phyloP scores from a whole-genome alignment of 2,329 filamentous ascomycete genomes.

The Ceratocystis eucalypticola region DNA sequence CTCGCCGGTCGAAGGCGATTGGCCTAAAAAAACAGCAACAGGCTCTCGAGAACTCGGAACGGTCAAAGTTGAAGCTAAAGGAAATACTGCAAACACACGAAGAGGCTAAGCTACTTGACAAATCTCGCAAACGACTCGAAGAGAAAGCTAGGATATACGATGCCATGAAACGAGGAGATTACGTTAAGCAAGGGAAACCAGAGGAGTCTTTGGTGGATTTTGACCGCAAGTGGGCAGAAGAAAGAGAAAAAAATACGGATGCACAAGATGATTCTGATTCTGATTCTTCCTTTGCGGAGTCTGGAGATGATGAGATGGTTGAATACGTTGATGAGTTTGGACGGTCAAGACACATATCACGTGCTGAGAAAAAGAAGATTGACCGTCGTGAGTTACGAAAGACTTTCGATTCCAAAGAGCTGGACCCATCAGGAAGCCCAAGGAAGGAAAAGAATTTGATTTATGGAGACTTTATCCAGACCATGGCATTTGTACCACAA shows the following conservation, averaged over 20 bases:
- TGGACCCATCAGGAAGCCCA: constrained; percentile 39
- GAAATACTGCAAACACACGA: constrained; percentile 29
- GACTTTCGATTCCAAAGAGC: constrained; percentile 26
- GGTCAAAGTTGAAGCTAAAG: constrained; percentile 33
- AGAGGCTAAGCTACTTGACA: constrained; percentile 53
- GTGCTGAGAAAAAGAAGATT: constrained; percentile 51
- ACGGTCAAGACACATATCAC: constrained; percentile 60
- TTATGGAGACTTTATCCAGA: constrained; percentile 73
- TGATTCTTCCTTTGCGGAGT: constrained; percentile 21
- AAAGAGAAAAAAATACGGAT: constrained; percentile 34
- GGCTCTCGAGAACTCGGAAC: constrained; percentile 33
- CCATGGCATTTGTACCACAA: constrained; percentile 67
- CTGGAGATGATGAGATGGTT: constrained; percentile 47
- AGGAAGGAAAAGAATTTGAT: constrained; percentile 33
- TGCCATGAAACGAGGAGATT: constrained; percentile 80
- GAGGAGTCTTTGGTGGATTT: constrained; percentile 73
- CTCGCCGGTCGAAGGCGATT: background rate
- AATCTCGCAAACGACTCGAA: constrained; percentile 70
- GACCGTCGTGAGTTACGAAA: constrained; percentile 34
- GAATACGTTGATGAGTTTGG: constrained; percentile 91
- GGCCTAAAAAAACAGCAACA: constrained; percentile 22
- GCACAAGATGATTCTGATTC: constrained; percentile 29
- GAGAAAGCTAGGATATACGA: constrained; percentile 81
- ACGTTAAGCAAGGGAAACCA: constrained; percentile 52
- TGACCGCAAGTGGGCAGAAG: constrained; percentile 86